A percentile compares a stretch with the other conserved stretches of the same genome.
Evolutionary conservation across 495 filamentous ascomycete genomes (phyloP).

Genomic region (Podospora pseudoanserina): DNA sequence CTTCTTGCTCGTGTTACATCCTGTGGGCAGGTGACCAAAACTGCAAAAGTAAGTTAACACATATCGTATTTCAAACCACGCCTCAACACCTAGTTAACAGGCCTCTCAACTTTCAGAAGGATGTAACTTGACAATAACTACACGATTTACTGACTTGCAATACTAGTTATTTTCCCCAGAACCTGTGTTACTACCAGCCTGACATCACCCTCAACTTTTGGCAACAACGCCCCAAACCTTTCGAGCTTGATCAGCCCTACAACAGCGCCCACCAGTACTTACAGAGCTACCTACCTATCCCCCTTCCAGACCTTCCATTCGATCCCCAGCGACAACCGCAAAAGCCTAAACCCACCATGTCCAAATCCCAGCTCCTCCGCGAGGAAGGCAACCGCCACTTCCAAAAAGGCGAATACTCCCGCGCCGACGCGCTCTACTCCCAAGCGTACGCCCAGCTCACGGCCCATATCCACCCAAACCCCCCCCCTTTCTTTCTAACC

Average conservation of each 20-base stretch:
- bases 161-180: too few species aligned
- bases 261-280: not conserved
- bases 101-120: too few species aligned
- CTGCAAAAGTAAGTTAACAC: too few species aligned
- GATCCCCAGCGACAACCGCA: not conserved
- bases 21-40: too few species aligned
- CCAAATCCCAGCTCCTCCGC: slow-evolving; percentile 39
- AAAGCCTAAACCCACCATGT: slow-evolving; percentile 6
- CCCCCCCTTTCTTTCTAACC: not conserved
- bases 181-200: not conserved
- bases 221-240: not conserved
- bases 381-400: slow-evolving; percentile 63
- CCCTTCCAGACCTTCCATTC: not conserved
- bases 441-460: slow-evolving; percentile 62
- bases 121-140: too few species aligned
- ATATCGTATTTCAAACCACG: too few species aligned
- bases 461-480: too few species aligned
- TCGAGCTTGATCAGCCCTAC: not conserved
- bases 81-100: too few species aligned
- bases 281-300: not conserved
- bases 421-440: slow-evolving; percentile 76
- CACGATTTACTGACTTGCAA: too few species aligned
- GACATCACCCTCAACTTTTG: not conserved
- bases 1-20: not conserved
- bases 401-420: slow-evolving; percentile 63